Conservation (phyloP, 306 rosid species). For the Ormosia semicastrata region DNA sequence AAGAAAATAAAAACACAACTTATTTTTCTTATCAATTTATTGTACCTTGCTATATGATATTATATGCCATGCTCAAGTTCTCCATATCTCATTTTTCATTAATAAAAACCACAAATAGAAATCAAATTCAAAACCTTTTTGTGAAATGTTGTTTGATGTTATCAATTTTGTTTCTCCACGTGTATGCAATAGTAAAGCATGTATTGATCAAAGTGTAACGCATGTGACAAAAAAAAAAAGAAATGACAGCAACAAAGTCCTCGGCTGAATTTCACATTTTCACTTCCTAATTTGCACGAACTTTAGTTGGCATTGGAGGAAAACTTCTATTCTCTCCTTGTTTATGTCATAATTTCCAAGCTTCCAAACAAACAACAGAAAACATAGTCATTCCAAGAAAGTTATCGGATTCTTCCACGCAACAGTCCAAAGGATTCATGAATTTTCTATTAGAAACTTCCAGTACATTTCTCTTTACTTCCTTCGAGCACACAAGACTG, state of each 20-base stretch:
- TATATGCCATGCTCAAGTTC: too few relatives aligned
- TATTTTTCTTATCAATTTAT: too few relatives aligned
- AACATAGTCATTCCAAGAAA: slow-evolving; percentile 25
- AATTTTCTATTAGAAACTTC: slow-evolving; percentile 6
- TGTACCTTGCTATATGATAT: too few relatives aligned
- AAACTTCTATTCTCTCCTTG: background rate
- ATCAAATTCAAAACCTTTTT: too few relatives aligned
- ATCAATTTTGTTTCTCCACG: background rate
- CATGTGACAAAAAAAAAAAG: background rate
- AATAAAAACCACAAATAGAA: too few relatives aligned
- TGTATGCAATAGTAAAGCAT: background rate
- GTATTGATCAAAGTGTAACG: background rate
- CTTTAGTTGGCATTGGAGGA: background rate
- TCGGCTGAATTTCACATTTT: background rate
- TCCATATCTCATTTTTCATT: too few relatives aligned
- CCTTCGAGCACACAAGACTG: background rate
- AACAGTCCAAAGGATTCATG: background rate
- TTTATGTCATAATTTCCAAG: slow-evolving; percentile 1
- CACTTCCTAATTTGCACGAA: slow-evolving; percentile 13
- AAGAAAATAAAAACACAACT: too few relatives aligned
- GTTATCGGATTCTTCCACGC: slow-evolving; percentile 19
- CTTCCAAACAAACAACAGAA: background rate
- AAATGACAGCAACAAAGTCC: background rate
- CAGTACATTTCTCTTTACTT: background rate
- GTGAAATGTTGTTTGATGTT: too few relatives aligned